phyloP scores from a whole-genome alignment of 768 basidiomycete genomes.

The Agaricus sinodeliciosus region DNA sequence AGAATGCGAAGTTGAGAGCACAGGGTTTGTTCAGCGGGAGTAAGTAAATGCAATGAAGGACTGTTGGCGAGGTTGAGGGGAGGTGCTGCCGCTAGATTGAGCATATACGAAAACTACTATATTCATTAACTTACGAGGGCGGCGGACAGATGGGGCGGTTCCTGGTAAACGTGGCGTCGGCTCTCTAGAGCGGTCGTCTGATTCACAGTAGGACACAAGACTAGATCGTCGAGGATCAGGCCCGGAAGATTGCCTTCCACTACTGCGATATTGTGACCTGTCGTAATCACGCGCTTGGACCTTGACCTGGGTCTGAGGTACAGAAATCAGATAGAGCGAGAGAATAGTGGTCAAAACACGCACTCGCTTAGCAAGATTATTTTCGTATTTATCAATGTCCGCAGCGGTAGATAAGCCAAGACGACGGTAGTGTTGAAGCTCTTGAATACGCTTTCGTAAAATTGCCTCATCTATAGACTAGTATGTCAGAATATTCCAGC shows the following conservation, averaged over 20 bases:
- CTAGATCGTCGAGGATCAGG: slow-evolving; percentile 48
- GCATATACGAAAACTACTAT: background rate
- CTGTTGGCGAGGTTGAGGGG: slow-evolving; percentile 90
- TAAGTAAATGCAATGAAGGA: slow-evolving; percentile 84
- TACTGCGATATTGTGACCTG: slow-evolving; percentile 42
- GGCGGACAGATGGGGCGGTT: slow-evolving; percentile 34
- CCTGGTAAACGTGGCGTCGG: slow-evolving; percentile 47
- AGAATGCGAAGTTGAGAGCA: slow-evolving; percentile 88
- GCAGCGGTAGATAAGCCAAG: slow-evolving; percentile 77
- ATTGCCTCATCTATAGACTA: slow-evolving; percentile 68
- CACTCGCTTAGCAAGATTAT: slow-evolving; percentile 68
- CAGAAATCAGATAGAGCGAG: slow-evolving; percentile 8
- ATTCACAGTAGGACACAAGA: slow-evolving; percentile 33
- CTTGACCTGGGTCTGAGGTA: slow-evolving; percentile 54
- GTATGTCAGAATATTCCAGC: background rate
- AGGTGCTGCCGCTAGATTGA: slow-evolving; percentile 25
- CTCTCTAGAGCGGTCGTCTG: slow-evolving; percentile 53
- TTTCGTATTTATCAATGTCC: slow-evolving; percentile 90
- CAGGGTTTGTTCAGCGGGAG: slow-evolving; percentile 78
- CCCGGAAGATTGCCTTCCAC: slow-evolving; percentile 45
- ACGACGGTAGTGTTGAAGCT: slow-evolving; percentile 85
- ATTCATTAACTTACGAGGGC: slow-evolving; percentile 31
- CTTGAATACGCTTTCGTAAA: slow-evolving; percentile 82
- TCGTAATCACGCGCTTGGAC: slow-evolving; percentile 50
- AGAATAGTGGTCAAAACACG: slow-evolving; percentile 19